These are phyloP conservation scores for Penicillium simplicissimum DNA, from an alignment of 495 filamentous ascomycete genomes.

Conservation along the genomic window DNA sequence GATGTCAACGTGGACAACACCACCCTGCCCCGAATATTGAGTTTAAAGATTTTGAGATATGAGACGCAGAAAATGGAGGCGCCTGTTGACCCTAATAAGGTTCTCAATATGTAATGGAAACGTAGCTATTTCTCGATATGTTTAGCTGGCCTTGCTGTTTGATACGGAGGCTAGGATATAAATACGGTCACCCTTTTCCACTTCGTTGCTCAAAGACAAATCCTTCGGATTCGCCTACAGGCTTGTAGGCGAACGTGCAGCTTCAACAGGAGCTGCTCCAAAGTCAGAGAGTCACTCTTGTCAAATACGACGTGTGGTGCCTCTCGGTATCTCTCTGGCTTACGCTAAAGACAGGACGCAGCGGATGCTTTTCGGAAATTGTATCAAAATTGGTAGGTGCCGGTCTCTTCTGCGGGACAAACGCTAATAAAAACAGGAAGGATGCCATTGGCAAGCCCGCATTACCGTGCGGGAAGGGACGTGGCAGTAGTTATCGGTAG, in stretches of 20 bases:
- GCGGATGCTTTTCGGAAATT: constrained; percentile 1
- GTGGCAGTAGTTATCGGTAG: constrained; percentile 21
- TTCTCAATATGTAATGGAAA: no score
- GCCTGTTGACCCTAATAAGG: no score
- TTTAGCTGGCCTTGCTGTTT: no score
- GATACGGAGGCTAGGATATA: neutral
- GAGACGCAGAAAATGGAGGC: no score
- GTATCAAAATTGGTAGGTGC: constrained; percentile 3
- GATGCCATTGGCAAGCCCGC: constrained; percentile 8
- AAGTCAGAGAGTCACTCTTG: neutral
- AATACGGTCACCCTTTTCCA: neutral
- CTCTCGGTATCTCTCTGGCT: neutral
- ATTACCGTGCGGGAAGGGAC: constrained; percentile 20
- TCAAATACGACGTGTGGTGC: neutral
- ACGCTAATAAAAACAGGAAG: neutral
- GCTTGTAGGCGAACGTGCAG: neutral
- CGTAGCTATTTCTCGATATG: no score
- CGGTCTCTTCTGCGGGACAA: neutral
- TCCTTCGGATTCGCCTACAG: no score
- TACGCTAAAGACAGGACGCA: neutral
- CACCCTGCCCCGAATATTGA: no score
- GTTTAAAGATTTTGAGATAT: no score
- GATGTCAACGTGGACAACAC: no score
- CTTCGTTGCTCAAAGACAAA: neutral
- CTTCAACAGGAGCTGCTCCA: neutral